These are phyloP conservation scores for Ulvella scutata DNA, from an alignment of 139 green algal species.

Conservation along the genomic window DNA sequence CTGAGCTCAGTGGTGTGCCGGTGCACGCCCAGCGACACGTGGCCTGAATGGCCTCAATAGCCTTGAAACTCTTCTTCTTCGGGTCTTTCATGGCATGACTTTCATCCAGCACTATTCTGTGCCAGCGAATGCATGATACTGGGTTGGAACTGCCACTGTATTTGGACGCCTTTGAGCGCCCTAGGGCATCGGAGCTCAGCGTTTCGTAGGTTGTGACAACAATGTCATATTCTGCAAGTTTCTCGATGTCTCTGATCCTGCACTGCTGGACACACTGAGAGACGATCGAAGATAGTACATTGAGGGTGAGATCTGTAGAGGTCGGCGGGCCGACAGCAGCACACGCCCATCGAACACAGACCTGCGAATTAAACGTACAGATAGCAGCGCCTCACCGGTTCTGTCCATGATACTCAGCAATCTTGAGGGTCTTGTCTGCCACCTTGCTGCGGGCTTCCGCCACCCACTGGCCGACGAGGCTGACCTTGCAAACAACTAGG, in stretches of 20 bases:
- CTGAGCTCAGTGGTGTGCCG: constrained; percentile 49
- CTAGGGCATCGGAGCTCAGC: constrained; percentile 19
- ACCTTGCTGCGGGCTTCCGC: constrained; percentile 33
- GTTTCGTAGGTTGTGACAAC: constrained; percentile 45
- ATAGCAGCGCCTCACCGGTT: too few relatives aligned
- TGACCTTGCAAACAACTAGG: neutral
- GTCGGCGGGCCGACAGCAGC: too few relatives aligned
- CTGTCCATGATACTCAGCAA: constrained; percentile 48
- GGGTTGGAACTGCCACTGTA: too few relatives aligned
- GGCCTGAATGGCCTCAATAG: constrained; percentile 9
- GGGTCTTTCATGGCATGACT: constrained; percentile 34
- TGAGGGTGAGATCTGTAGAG: too few relatives aligned
- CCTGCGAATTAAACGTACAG: too few relatives aligned
- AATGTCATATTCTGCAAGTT: constrained; percentile 36
- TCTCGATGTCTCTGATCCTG: neutral
- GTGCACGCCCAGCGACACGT: constrained; percentile 33
- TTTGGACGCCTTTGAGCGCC: too few relatives aligned
- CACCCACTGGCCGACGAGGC: constrained; percentile 53
- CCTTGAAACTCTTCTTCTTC: constrained; percentile 15
- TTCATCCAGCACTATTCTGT: constrained; percentile 25
- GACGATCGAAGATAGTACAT: too few relatives aligned
- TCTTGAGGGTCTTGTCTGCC: constrained; percentile 11
- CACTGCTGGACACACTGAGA: too few relatives aligned
- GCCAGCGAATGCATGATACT: too few relatives aligned
- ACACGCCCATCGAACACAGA: too few relatives aligned